phyloP scores from a whole-genome alignment of 108 stramenopile species.

The Licmophora abbreviata region DNA sequence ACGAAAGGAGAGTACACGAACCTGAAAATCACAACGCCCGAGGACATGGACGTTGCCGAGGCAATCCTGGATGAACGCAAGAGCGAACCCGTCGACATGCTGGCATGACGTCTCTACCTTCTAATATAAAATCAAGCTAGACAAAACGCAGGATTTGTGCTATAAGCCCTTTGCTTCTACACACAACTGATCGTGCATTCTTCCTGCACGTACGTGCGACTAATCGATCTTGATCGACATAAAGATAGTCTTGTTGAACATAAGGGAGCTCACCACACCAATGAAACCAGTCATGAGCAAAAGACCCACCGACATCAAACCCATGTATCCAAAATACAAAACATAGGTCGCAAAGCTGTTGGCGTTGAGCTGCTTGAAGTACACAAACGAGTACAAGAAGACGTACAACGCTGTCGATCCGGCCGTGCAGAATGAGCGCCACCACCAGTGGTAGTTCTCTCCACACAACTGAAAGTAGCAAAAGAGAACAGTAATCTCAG shows the following conservation, averaged over 20 bases:
- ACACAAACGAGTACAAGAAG: constrained; percentile 90
- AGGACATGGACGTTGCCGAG: constrained; percentile 88
- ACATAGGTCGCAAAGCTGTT: constrained; percentile 86
- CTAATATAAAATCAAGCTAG: neutral
- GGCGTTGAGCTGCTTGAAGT: constrained; percentile 87
- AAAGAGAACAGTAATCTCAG: constrained; percentile 95
- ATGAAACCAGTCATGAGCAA: constrained; percentile 95
- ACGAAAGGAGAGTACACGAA: constrained; percentile 94
- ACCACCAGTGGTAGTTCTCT: constrained; percentile 99
- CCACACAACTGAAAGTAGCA: constrained; percentile 98
- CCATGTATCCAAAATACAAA: constrained; percentile 99
- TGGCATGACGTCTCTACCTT: neutral
- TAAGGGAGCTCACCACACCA: constrained; percentile 83
- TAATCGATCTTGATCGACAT: constrained; percentile 6
- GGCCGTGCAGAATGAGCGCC: constrained; percentile 89
- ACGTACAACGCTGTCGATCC: constrained; percentile 93
- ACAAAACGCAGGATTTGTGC: neutral
- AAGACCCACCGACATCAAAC: constrained; percentile 75
- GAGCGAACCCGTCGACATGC: constrained; percentile 8
- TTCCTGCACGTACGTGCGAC: too few relatives aligned
- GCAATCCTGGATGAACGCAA: constrained; percentile 75
- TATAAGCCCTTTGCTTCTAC: neutral
- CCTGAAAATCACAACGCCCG: constrained; percentile 94
- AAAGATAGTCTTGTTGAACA: constrained; percentile 95
- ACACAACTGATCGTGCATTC: neutral